Percentiles rank a stretch among this genome's conserved stretches.
Conservation (phyloP, 331 rosid genomes). For the Acacia concinna region DNA sequence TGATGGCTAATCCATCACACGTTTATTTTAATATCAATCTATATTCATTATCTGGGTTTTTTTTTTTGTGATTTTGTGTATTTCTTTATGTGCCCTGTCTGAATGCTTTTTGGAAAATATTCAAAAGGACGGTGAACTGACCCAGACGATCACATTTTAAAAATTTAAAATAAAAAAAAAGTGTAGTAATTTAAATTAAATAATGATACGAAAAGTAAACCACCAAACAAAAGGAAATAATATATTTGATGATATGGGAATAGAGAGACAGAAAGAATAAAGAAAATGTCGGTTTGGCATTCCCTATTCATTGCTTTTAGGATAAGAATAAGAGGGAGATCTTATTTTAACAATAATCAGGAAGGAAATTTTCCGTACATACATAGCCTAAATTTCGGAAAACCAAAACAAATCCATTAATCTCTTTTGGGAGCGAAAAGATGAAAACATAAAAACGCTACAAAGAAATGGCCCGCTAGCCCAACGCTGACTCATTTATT, state of each 20-base stretch:
- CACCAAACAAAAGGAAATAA: neutral
- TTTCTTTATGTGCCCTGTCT: no score
- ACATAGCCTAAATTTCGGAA: slow-evolving; percentile 17
- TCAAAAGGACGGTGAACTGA: no score
- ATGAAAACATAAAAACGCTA: no score
- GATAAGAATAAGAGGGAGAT: neutral
- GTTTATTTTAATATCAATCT: no score
- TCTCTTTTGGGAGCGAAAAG: neutral
- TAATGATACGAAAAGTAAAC: neutral
- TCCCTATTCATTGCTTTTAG: slow-evolving; percentile 16
- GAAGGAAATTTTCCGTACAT: neutral
- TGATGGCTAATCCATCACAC: neutral
- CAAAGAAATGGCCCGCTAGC: neutral
- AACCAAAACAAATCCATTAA: neutral
- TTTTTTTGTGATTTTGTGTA: no score
- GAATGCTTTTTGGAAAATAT: no score
- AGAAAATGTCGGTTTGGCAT: slow-evolving; percentile 20
- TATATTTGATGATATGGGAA: neutral
- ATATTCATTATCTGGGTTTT: no score
- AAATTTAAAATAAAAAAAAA: neutral
- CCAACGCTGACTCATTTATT: neutral
- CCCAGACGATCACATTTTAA: no score
- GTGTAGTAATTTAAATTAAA: neutral
- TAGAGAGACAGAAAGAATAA: neutral
- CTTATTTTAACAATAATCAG: neutral